A percentile compares a stretch with the other conserved stretches of the same genome.
These are phyloP conservation scores for Phialophora chinensis DNA, from an alignment of 2,329 filamentous ascomycete genomes.

Conservation along the genomic window DNA sequence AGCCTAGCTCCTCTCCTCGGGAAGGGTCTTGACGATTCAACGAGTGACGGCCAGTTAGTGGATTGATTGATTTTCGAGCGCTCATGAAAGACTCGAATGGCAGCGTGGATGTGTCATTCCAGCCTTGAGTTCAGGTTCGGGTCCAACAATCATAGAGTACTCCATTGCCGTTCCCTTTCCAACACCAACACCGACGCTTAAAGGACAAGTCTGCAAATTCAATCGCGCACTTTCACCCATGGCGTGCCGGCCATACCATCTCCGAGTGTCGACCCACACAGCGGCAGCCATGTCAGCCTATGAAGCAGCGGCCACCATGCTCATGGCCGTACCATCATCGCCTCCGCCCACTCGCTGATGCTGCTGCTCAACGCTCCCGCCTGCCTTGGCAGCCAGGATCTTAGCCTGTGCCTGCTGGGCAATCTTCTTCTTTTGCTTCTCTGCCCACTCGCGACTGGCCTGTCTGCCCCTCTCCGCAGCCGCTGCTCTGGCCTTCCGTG, in stretches of 20 bases:
- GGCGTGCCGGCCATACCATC: background rate
- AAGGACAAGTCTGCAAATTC: background rate
- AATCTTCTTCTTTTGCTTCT: conserved; percentile 42
- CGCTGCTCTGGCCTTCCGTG: conserved; percentile 44
- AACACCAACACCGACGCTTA: conserved; percentile 9
- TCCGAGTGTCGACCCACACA: background rate
- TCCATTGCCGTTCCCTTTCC: background rate
- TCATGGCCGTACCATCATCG: background rate
- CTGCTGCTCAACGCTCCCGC: background rate
- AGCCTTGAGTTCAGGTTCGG: background rate
- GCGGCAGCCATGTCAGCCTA: conserved; percentile 5
- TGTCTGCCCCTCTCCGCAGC: conserved; percentile 45
- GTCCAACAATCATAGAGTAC: background rate
- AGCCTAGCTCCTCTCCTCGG: background rate
- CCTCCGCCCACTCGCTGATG: background rate
- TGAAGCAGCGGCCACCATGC: conserved; percentile 13
- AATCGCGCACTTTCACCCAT: background rate
- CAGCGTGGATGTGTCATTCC: background rate
- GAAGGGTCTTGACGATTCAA: background rate
- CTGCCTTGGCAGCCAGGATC: conserved; percentile 6
- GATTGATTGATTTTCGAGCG: background rate
- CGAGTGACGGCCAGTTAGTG: conserved; percentile 6
- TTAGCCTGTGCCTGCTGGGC: conserved; percentile 27
- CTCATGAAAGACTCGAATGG: conserved; percentile 2
- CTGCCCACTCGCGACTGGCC: conserved; percentile 47